Evolutionary conservation across 2,329 filamentous ascomycete species (phyloP), one percentile per base, ranked within the genome.

Genomic region (Nothophoma quercina): DNA sequence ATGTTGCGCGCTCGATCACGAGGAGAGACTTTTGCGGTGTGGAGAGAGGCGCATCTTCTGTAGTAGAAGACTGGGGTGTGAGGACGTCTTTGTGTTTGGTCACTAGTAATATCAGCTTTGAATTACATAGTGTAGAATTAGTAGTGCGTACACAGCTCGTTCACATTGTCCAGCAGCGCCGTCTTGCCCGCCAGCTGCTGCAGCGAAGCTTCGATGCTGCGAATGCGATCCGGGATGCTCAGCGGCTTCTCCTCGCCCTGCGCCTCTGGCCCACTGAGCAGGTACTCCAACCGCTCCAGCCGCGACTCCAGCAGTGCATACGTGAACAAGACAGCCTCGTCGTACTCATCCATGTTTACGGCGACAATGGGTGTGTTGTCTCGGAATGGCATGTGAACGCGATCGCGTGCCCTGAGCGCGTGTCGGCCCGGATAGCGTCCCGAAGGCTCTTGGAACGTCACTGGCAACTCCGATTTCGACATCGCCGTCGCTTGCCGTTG

Each of bases 281-380:
- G 52, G 55, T 78, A 80, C 41, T 77, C 74, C 23, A 81, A 53
- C 4, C 78, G 72, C 28, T 73, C 70, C 36, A 81, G 63, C 9
- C 79, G 73, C 44, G 75, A 75, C 57, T 81, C 77, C 10, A 81
- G 71, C 47, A 77, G 63, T 5, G 71, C 63, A 42, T 78, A 72
- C 2, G 79, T 81, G 57, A 76, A 69, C 13, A 76, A 60, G 21
- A 75, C 59, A 13, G 74, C 67, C 51, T 76, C 72, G 45, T 75
- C 72, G 55, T 74, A 71, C 38, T 72, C 71, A 60, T 74, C 69
- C 71, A 73, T 74, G 47, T 33, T 22, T 16, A 40, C 7, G 23
- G 25, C 47, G 47, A 7, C 19, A 5, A 44, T 34, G 35, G 39
- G 23, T 23, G 48, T 32, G 55, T 47, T 44, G 50, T 57, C 55